A percentile compares a stretch with the other conserved stretches of the same genome.
These are phyloP conservation scores for Agrocybe praecox DNA, from an alignment of 768 basidiomycete species.

Conservation along the genomic window DNA sequence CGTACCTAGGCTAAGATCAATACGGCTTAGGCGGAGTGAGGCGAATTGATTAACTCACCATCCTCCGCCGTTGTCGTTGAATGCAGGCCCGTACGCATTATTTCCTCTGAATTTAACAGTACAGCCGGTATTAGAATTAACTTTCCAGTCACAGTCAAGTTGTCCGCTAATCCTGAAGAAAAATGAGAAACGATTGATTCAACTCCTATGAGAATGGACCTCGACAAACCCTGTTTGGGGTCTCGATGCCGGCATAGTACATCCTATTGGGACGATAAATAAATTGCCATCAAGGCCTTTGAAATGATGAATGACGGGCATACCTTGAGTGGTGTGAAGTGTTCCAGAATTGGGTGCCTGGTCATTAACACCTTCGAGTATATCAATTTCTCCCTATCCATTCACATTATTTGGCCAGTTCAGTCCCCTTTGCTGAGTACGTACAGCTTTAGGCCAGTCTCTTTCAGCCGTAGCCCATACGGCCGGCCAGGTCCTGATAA, in stretches of 20 bases:
- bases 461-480: constrained; percentile 53
- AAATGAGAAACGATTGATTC: background rate
- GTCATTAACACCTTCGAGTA: constrained; percentile 46
- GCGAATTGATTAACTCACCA: constrained; percentile 38
- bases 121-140: constrained; percentile 33
- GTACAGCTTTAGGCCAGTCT: constrained; percentile 50
- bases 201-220: background rate
- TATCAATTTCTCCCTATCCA: constrained; percentile 40
- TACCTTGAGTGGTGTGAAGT: constrained; percentile 43
- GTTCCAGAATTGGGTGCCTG: constrained; percentile 36
- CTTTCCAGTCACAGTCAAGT: constrained; percentile 17
- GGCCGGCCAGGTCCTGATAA: constrained; percentile 47
- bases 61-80: constrained; percentile 60
- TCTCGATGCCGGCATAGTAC: constrained; percentile 25
- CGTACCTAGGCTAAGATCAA: background rate
- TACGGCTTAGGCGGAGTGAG: background rate
- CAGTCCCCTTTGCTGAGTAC: background rate
- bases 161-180: constrained; percentile 10
- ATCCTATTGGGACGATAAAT: constrained; percentile 11
- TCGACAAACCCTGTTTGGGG: constrained; percentile 42
- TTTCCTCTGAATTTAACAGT: constrained; percentile 39
- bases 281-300: background rate
- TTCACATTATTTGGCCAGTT: background rate
- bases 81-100: constrained; percentile 52
- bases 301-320: constrained; percentile 40